A percentile compares a stretch with the other conserved stretches of the same genome.
These are phyloP conservation scores for Aurifilum marmelostoma DNA, from an alignment of 2,329 filamentous ascomycete genomes.

Conservation along the genomic window DNA sequence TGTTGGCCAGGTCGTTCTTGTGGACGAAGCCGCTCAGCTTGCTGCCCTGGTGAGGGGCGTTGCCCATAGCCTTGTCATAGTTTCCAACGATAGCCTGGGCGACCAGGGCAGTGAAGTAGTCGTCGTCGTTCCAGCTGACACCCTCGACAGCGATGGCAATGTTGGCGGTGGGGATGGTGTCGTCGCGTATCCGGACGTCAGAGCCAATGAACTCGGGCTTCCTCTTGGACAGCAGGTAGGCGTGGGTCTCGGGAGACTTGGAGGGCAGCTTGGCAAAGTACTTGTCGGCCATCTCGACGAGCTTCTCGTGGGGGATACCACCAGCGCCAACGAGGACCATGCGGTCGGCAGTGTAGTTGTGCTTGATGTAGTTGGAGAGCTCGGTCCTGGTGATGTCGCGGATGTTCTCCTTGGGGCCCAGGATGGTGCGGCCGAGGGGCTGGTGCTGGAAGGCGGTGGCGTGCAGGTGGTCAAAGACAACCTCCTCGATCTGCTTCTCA, in stretches of 20 bases:
- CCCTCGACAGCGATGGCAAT: slow-evolving; percentile 98
- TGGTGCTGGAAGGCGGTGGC: slow-evolving; percentile 97
- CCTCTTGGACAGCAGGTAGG: slow-evolving; percentile 78
- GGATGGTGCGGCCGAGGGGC: slow-evolving; percentile 94
- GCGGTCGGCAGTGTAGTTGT: slow-evolving; percentile 98
- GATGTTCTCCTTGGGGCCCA: slow-evolving; percentile 98
- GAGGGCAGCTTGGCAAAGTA: slow-evolving; percentile 82
- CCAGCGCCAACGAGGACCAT: slow-evolving; percentile 98
- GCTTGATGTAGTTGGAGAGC: slow-evolving; percentile 95
- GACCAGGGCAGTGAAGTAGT: slow-evolving; percentile 98
- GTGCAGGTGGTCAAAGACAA: slow-evolving; percentile 98
- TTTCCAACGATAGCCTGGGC: slow-evolving; percentile 99
- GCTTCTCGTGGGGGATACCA: slow-evolving; percentile 89
- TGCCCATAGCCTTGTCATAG: slow-evolving; percentile 99
- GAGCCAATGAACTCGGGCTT: slow-evolving; percentile 96
- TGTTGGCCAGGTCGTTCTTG: slow-evolving; percentile 95
- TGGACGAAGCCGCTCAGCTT: slow-evolving; percentile 95
- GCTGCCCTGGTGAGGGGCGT: slow-evolving; percentile 95
- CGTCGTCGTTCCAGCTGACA: slow-evolving; percentile 98
- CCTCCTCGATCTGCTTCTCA: slow-evolving; percentile 99
- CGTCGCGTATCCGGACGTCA: slow-evolving; percentile 92
- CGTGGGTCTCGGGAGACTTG: slow-evolving; percentile 73
- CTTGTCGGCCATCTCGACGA: slow-evolving; percentile 96
- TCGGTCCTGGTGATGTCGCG: slow-evolving; percentile 91
- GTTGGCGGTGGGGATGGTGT: slow-evolving; percentile 94